Base-by-base conservation (phyloP, 148 eudicot genomes). In the Limonium bicolor region DNA sequence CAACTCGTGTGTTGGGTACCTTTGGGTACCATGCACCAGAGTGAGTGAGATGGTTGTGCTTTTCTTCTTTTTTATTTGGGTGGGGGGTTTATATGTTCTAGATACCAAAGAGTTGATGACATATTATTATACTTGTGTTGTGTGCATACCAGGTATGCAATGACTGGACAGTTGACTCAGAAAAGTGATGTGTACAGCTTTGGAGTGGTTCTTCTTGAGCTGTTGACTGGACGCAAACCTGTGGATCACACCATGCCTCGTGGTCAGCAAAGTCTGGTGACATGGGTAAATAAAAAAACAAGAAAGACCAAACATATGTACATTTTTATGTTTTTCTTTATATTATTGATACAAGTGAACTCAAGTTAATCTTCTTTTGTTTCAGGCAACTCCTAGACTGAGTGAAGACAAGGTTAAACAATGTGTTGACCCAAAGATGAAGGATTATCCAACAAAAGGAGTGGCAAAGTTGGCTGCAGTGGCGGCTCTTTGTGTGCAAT, bases 221-320 rank as follows among this genome's bases (percentile, higher is more conserved):
- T 88, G 29, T 70, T 87, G 61, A 87, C 96, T 16, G 96, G 96
- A 55, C 76, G 96, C 54, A 87, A 87, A 59, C 94, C 94, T 40
- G 94, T 87, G 33, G 96, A 87, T 61, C 94, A 87, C 48, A 87
- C 96, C 45, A 82, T 82, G 94, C 96, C 96, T 4, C 79, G 82
- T 61, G 94, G 94, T 21, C 96, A 87, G 45, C 96, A 87, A 41
- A 76, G 86, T 79, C 85, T 87, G 41, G 94, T 87, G 40, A 82
- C 94, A 22, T 87, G 96, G 96, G 96, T 87, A n/a, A n/a, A n/a
- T n/a, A n/a, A n/a, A n/a, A n/a, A n/a, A n/a, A n/a, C n/a, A n/a
- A n/a, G n/a, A n/a, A n/a, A n/a, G n/a, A n/a, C n/a, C n/a, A 10
- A 13, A 10, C 5, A 10, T 13, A 4, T 5, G 16, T 13, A 35